Evolutionary conservation across 148 eudicot genomes (phyloP), one percentile per base, ranked within the genome.

Genomic region (Vaccinium macrocarpon): DNA sequence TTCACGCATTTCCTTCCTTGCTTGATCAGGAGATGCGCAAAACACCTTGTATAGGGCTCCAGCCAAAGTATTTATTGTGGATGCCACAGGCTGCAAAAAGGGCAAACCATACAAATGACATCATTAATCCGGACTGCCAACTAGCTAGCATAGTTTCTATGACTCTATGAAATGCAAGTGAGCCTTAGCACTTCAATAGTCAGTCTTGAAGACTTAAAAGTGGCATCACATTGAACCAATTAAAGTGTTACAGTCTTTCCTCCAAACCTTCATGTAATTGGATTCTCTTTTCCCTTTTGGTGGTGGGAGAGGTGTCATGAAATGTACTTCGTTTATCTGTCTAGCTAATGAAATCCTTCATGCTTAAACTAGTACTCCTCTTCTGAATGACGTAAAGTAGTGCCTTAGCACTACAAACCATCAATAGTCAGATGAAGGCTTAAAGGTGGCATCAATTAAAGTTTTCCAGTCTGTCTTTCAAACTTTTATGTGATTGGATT

Each of bases 11-110:
- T 93, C 98, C 79, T 83, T 87, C 64, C 90, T 93, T 62, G 93
- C 98, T 89, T 89, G 89, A 83, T 94, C 95, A 42, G 96, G 85
- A 85, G 98, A 94, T 18, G 93, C 93, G 84, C 93, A 89, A 82
- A 94, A 94, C 83, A 94, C 98, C 84, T 90, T 92, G 85, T 94
- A 94, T 23, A 94, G 83, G 78, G 95, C 94, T 13, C 90, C 95
- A 8, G 98, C 98, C 87, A 93, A 86, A 14, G 95, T 91, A 87
- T 95, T 93, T 82, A 95, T 90, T 2, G 93, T 90, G 14, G 95
- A 93, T 70, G 98, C 97, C 77, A 92, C 91, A 13, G 97, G 95
- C 98, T 95, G 93, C 91, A 88, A 66, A 66, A 74, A 72, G 62
- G 75, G n/a, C 49, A 86, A 18, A 52, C 55, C 5, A 19, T 18